A percentile compares a stretch with the other conserved stretches of the same genome.
These are phyloP conservation scores for Chlorophyllum brunneum DNA, from an alignment of 768 basidiomycete genomes.

Conservation along the genomic window DNA sequence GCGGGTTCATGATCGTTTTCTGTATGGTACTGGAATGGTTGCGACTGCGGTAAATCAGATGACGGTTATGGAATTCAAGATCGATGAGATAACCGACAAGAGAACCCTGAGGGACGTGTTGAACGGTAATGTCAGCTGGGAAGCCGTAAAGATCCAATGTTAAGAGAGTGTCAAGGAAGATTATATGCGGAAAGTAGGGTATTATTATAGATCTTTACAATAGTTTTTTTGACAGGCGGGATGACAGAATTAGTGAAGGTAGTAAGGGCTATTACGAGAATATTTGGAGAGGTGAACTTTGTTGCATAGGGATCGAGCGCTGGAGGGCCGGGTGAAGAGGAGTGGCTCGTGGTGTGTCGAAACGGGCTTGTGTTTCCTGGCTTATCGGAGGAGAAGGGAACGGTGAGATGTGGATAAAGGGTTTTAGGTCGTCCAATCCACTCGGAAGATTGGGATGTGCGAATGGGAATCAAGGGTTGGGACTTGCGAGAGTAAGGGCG, in stretches of 20 bases:
- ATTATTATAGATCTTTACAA: neutral
- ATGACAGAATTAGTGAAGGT: conserved; percentile 10
- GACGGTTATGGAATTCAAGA: neutral
- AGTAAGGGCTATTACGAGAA: neutral
- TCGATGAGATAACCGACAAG: neutral
- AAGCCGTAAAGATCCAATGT: too few species aligned
- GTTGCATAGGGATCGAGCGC: conserved; percentile 6
- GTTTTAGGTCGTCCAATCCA: neutral
- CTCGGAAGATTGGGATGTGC: neutral
- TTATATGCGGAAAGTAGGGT: too few species aligned
- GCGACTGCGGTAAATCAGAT: neutral
- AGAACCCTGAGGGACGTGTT: too few species aligned
- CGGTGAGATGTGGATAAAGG: too few species aligned
- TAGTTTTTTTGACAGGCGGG: neutral
- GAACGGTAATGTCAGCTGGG: too few species aligned
- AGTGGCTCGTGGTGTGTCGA: neutral
- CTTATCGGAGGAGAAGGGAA: neutral
- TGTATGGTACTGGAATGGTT: neutral
- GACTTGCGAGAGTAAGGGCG: too few species aligned
- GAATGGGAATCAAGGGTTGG: neutral
- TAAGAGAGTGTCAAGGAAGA: too few species aligned
- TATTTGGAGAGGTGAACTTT: neutral
- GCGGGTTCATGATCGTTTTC: neutral
- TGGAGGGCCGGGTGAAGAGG: too few species aligned
- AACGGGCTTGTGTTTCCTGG: neutral